These are phyloP conservation scores for Penicillium steckii DNA, from an alignment of 495 filamentous ascomycete genomes.

Conservation along the genomic window DNA sequence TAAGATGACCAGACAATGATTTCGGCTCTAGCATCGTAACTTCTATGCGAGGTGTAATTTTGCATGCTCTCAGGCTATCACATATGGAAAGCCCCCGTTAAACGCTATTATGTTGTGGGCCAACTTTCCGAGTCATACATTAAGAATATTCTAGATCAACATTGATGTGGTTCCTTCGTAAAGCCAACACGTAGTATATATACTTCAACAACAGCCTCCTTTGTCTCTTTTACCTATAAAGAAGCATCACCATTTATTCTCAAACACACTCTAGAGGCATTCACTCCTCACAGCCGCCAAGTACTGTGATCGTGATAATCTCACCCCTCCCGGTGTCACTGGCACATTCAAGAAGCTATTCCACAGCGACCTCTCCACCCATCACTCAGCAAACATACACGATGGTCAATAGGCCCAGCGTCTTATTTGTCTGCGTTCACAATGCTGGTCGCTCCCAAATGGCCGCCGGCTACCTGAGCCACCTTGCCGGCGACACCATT, in stretches of 20 bases:
- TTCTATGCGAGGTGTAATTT: constrained; percentile 5
- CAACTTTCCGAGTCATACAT: neutral
- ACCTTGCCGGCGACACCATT: constrained; percentile 24
- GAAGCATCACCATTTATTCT: constrained; percentile 1
- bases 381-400: constrained; percentile 11
- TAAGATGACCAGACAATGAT: constrained; percentile 8
- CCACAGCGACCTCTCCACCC: neutral
- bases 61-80: constrained; percentile 4
- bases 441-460: constrained; percentile 34
- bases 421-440: constrained; percentile 31
- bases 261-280: neutral
- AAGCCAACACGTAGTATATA: constrained; percentile 14
- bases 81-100: constrained; percentile 2
- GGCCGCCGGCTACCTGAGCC: constrained; percentile 26
- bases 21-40: constrained; percentile 5
- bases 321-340: constrained; percentile 2
- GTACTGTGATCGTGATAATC: constrained; percentile 8
- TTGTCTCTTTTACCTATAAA: constrained; percentile 2
- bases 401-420: constrained; percentile 24
- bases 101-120: constrained; percentile 6
- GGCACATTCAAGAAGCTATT: constrained; percentile 10
- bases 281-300: constrained; percentile 6
- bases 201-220: constrained; percentile 5
- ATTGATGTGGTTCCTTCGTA: constrained; percentile 1
- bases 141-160: neutral